Evolutionary conservation across 2,329 filamentous ascomycete genomes (phyloP), one percentile per base, ranked within the genome.

Genomic region (Diaporthe citriasiana): DNA sequence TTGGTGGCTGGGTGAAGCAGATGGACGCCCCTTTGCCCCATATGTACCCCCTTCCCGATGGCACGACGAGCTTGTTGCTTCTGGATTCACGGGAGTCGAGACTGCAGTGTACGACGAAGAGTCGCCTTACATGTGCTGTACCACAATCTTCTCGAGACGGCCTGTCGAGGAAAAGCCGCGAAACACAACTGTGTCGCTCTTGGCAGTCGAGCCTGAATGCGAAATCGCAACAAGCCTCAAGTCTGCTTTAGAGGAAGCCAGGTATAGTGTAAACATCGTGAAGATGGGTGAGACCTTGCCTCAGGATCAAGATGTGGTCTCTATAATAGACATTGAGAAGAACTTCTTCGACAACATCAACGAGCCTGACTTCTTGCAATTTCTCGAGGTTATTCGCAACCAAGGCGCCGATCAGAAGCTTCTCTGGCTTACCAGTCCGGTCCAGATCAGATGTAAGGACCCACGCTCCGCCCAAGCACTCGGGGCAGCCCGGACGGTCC

Each of bases 1-100:
- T 22, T 71, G 69, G 69, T 71, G 69, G 69, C 25, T 71, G 6
- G 55, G 69, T 13, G 71, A 71, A 15, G 69, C 40, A 17, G 69
- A 71, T 6, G 55, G 55, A 1, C 55, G 69, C 8, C 27, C 17
- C 6, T 45, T 13, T 7, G 25, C 15, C 9, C 59, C 59, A 19
- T 47, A 47, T 2, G 27, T 63, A 8, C 15, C 25, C 8, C 17
- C 25, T 0, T 12, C 17, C 4, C 40, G 40, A 2, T 63, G 59
- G 59, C 3, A 63, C 3, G 27, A 33, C 3, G 40, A 47, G 27
- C 40, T 63, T 3, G 8, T 22, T 3, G 40, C 25, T 7, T 30
- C 59, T 7, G 59, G 59, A 12, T 63, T 47, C 25, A 45, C 38
- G 13, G 57, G 57, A 12, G 38, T 42, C 25, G 57, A 45, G 2